Conservation (phyloP, 1,284 basidiomycete species). For the Testicularia cyperi region DNA sequence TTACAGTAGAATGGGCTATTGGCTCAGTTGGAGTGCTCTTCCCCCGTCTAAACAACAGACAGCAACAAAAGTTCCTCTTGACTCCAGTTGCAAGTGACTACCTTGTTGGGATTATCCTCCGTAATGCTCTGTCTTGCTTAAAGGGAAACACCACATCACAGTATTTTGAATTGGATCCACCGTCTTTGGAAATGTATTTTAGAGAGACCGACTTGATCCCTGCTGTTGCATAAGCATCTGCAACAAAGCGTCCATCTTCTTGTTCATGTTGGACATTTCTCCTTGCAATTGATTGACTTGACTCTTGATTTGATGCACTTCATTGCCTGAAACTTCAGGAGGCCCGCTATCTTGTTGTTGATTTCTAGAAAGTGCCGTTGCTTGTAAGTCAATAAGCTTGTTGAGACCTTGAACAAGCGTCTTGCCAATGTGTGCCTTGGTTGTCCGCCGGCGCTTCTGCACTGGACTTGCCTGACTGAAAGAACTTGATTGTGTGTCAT, state of each 20-base stretch:
- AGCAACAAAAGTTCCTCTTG: too few species aligned
- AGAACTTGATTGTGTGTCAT: too few species aligned
- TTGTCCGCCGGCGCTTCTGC: not conserved
- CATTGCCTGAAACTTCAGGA: too few species aligned
- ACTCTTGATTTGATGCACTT: not conserved
- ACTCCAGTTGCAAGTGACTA: too few species aligned
- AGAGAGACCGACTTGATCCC: not conserved
- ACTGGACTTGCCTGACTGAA: too few species aligned
- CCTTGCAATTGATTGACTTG: constrained; percentile 1
- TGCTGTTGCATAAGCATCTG: constrained; percentile 1
- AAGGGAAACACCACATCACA: constrained; percentile 2
- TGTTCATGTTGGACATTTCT: not conserved
- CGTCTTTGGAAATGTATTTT: not conserved
- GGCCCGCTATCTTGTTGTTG: too few species aligned
- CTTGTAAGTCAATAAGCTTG: constrained; percentile 1
- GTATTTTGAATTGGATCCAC: constrained; percentile 1
- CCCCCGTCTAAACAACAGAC: too few species aligned
- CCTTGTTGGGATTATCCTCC: too few species aligned
- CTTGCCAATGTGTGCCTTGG: not conserved
- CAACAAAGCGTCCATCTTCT: not conserved
- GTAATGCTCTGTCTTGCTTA: too few species aligned
- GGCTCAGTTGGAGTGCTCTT: too few species aligned
- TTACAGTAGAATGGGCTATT: too few species aligned
- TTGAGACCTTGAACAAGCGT: not conserved
- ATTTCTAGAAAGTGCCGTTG: too few species aligned